These are phyloP conservation scores for Schizosaccharomyces octosporus DNA, from an alignment of 805 yeast species.

Conservation along the genomic window DNA sequence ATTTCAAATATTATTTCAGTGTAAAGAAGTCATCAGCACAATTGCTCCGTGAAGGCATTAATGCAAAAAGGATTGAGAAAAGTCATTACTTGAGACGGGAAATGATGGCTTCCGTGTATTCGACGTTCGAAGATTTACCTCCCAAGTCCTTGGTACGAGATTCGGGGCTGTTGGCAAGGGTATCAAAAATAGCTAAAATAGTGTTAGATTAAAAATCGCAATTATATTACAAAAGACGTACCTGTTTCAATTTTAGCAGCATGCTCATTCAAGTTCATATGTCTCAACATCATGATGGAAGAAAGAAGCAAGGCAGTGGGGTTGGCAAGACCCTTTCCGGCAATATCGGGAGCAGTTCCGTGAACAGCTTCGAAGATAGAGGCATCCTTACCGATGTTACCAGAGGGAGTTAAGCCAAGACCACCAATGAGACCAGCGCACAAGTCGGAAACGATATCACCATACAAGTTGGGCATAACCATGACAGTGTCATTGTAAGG, in stretches of 20 bases:
- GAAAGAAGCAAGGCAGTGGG: slow-evolving; percentile 93
- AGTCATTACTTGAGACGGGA: slow-evolving; percentile 27
- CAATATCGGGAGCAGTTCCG: slow-evolving; percentile 98
- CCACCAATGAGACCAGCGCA: slow-evolving; percentile 97
- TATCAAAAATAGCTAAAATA: slow-evolving; percentile 39
- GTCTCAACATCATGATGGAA: slow-evolving; percentile 97
- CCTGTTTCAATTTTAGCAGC: slow-evolving; percentile 58
- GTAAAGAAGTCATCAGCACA: no score
- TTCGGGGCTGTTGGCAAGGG: slow-evolving; percentile 77
- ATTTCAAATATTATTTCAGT: no score
- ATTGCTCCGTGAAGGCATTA: no score
- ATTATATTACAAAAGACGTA: neutral
- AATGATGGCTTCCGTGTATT: slow-evolving; percentile 82
- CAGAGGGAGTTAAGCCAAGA: slow-evolving; percentile 94
- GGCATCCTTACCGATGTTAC: slow-evolving; percentile 96
- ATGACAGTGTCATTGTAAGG: slow-evolving; percentile 50
- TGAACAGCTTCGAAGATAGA: slow-evolving; percentile 98
- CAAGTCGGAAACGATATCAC: slow-evolving; percentile 95
- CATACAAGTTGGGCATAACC: slow-evolving; percentile 98
- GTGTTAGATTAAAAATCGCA: neutral
- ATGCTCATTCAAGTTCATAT: slow-evolving; percentile 66
- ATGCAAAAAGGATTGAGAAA: no score
- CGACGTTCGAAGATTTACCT: slow-evolving; percentile 71
- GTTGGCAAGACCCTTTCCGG: slow-evolving; percentile 95
- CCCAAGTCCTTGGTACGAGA: slow-evolving; percentile 91